phyloP scores from a whole-genome alignment of 2,329 filamentous ascomycete species.

The Colletotrichum cuscutae region DNA sequence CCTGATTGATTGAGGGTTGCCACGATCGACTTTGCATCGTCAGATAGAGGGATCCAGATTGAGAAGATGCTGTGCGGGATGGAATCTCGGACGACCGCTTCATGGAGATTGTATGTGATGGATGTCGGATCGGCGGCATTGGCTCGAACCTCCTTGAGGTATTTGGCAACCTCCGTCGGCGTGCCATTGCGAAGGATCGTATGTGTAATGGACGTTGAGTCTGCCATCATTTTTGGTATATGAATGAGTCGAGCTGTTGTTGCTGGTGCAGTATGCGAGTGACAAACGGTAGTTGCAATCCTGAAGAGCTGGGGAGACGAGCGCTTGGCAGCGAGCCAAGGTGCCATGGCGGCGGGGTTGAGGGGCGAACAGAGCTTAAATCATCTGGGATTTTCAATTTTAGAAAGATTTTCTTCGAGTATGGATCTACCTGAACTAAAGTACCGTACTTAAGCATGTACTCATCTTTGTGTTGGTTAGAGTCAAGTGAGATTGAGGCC shows the following conservation, averaged over 20 bases:
- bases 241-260: background rate
- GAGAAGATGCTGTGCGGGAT: conserved; percentile 1
- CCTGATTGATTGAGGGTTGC: background rate
- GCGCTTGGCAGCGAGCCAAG: background rate
- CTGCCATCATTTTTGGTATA: background rate
- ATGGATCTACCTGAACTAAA: too few species aligned
- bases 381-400: background rate
- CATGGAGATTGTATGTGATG: conserved; percentile 4
- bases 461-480: background rate
- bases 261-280: background rate
- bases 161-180: background rate
- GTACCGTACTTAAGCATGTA: background rate
- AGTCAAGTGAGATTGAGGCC: background rate
- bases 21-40: background rate
- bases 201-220: background rate
- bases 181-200: background rate
- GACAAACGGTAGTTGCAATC: background rate
- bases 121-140: background rate
- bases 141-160: background rate
- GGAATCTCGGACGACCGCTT: background rate
- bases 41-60: background rate
- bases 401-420: background rate
- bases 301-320: background rate
- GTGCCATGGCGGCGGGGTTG: background rate
- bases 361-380: background rate